Evolutionary conservation across 805 yeast genomes (phyloP).

Genomic region (Wickerhamiella azyma): DNA sequence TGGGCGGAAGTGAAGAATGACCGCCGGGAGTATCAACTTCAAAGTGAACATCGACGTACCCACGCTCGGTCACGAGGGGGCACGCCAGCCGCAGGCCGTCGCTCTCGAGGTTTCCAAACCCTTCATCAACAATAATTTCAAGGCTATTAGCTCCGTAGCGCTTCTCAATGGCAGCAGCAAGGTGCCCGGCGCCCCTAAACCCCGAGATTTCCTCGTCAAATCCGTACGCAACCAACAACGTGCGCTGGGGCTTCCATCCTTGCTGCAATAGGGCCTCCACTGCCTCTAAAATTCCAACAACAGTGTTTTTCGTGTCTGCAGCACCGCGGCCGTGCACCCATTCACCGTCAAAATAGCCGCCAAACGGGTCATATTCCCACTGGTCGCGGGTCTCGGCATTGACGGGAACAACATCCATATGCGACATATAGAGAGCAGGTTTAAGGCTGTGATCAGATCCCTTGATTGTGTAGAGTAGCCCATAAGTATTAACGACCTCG

Average conservation of each 20-base stretch:
- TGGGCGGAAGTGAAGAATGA: slow-evolving; percentile 70
- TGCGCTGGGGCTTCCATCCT: slow-evolving; percentile 47
- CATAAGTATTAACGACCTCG: slow-evolving; percentile 44
- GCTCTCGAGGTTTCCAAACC: slow-evolving; percentile 31
- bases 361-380: slow-evolving; percentile 59
- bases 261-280: slow-evolving; percentile 40
- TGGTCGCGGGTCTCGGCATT: slow-evolving; percentile 37
- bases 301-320: slow-evolving; percentile 57
- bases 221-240: slow-evolving; percentile 54
- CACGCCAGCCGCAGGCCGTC: slow-evolving; percentile 39
- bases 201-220: slow-evolving; percentile 73
- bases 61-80: slow-evolving; percentile 50
- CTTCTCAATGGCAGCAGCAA: slow-evolving; percentile 35
- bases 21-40: slow-evolving; percentile 56
- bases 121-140: slow-evolving; percentile 60
- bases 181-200: slow-evolving; percentile 40
- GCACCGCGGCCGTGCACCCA: slow-evolving; percentile 67
- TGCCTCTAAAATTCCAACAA: slow-evolving; percentile 54
- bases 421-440: slow-evolving; percentile 61
- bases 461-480: slow-evolving; percentile 48
- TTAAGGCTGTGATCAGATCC: slow-evolving; percentile 40
- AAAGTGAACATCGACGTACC: slow-evolving; percentile 38
- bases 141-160: slow-evolving; percentile 49
- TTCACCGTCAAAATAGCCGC: slow-evolving; percentile 53
- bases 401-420: slow-evolving; percentile 72